phyloP scores from a whole-genome alignment of 2,329 filamentous ascomycete species.

The Stagonosporopsis vannaccii region DNA sequence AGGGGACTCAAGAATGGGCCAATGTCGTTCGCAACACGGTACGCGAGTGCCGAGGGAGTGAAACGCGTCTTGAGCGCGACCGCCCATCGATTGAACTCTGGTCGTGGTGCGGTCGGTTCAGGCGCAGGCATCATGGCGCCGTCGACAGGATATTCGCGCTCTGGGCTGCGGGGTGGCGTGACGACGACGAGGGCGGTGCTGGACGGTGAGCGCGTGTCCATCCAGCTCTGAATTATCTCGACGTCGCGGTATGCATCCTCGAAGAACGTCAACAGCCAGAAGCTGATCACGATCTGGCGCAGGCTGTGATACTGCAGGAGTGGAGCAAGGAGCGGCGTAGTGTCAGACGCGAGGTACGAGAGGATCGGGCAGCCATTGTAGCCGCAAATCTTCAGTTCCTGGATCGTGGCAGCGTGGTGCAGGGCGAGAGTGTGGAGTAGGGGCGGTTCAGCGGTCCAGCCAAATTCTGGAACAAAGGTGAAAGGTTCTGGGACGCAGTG shows the following conservation, averaged over 20 bases:
- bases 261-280: constrained; percentile 53
- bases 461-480: constrained; percentile 49
- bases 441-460: constrained; percentile 49
- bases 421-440: constrained; percentile 54
- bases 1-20: constrained; percentile 50
- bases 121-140: constrained; percentile 38
- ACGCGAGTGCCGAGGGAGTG: constrained; percentile 51
- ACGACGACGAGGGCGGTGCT: constrained; percentile 50
- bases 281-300: constrained; percentile 50
- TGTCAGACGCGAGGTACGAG: constrained; percentile 49
- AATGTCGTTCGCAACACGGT: constrained; percentile 50
- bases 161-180: constrained; percentile 39
- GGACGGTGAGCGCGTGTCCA: constrained; percentile 48
- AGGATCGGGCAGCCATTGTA: constrained; percentile 55
- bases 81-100: constrained; percentile 51
- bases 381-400: constrained; percentile 58
- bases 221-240: constrained; percentile 56
- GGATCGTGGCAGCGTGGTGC: constrained; percentile 50
- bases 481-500: constrained; percentile 28
- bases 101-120: constrained; percentile 23
- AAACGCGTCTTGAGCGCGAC: constrained; percentile 51
- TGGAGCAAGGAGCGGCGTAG: constrained; percentile 47
- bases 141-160: constrained; percentile 31
- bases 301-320: constrained; percentile 55
- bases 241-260: constrained; percentile 50